These are phyloP conservation scores for Metschnikowia henanensis DNA, from an alignment of 805 yeast genomes.

Conservation along the genomic window DNA sequence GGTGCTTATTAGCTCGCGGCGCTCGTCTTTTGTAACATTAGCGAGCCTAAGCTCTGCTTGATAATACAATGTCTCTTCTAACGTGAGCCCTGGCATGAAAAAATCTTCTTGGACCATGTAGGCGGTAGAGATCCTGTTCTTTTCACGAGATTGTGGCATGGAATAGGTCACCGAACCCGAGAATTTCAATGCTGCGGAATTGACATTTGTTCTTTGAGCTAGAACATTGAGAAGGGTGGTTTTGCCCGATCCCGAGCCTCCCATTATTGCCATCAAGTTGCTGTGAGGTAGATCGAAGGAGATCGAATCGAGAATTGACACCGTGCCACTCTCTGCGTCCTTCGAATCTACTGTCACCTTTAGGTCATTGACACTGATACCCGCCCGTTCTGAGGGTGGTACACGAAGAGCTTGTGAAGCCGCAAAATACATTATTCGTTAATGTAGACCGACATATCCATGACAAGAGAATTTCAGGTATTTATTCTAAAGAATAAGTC, in stretches of 20 bases:
- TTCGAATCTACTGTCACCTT: conserved; percentile 14
- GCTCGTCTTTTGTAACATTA: conserved; percentile 41
- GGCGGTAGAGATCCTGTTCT: conserved; percentile 39
- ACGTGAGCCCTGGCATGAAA: conserved; percentile 68
- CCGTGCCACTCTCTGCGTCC: conserved; percentile 12
- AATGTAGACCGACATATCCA: not conserved
- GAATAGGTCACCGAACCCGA: conserved; percentile 43
- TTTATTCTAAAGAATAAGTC: not conserved
- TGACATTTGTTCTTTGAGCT: conserved; percentile 49
- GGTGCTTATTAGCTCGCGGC: conserved; percentile 53
- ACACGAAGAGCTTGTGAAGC: conserved; percentile 14
- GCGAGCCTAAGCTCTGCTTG: conserved; percentile 75
- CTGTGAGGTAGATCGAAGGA: conserved; percentile 62
- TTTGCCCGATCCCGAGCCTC: conserved; percentile 88
- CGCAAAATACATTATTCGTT: conserved; percentile 3
- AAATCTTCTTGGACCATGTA: conserved; percentile 79
- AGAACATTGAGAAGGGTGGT: conserved; percentile 73
- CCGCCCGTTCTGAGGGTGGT: conserved; percentile 14
- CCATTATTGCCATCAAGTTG: conserved; percentile 74
- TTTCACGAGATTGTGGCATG: conserved; percentile 7
- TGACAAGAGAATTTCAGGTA: not conserved
- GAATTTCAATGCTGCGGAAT: conserved; percentile 40
- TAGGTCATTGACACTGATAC: conserved; percentile 13
- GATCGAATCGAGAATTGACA: conserved; percentile 40
- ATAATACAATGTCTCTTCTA: conserved; percentile 64